Base-by-base conservation (phyloP, 1,284 basidiomycete species). In the Ustilago cynodontis region DNA sequence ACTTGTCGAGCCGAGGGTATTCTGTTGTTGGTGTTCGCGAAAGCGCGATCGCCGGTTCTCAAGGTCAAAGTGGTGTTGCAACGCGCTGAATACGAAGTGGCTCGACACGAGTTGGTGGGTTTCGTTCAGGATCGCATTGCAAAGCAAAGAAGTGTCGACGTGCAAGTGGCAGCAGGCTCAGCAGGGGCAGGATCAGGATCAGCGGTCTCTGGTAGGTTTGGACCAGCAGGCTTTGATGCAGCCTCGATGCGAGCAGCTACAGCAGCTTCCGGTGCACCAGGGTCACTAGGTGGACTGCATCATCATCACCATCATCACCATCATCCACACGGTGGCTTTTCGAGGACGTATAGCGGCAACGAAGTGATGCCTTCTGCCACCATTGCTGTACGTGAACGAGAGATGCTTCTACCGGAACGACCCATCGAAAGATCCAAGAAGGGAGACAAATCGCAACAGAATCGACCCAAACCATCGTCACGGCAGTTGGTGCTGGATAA, bases 1-100 rank as follows among this genome's bases (percentile, higher is more conserved):
- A 82, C 78, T 9, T 85, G 85, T 64, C 74, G 81, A n/a, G 77
- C 81, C 2, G 83, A 86, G 52, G 85, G 85, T 14, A 85, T 86
- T 33, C 51, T 81, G 22, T 70, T 84, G 59, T 71, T 86, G 5
- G 79, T 86, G 7, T 79, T 81, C 11, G 78, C 73, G 5, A 80
- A 82, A 22, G 66, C 82, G 2, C 72, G 80, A 28, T 74, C 73
- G 13, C 68, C 70, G 5, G 69, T 78, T 43, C 76, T 85, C 51
- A 85, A 85, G 54, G 79, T 86, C 43, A 80, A 81, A 39, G 71
- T 78, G 28, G 77, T 83, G 20, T 61, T 82, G 29, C 73, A 80
- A 45, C 63, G 79, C 4, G 72, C 66, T 3, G 83, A 85, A 56
- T 80, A 77, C 52, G 83, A 85, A 59, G 81, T 85, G 35, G 37